phyloP scores from a whole-genome alignment of 2,329 filamentous ascomycete species.

The Monascus ruber region DNA sequence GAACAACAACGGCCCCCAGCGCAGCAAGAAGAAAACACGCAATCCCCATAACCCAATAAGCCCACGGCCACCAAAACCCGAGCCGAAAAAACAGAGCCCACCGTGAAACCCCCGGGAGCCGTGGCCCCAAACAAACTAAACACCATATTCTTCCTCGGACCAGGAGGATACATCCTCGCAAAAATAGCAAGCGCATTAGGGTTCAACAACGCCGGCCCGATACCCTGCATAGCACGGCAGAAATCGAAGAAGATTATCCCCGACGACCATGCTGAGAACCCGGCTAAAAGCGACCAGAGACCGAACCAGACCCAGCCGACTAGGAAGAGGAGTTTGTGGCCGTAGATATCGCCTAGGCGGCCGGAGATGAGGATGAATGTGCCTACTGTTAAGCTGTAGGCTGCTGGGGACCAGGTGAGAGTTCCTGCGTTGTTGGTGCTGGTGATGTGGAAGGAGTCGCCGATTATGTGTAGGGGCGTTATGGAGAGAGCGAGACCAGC shows the following conservation, averaged over 20 bases:
- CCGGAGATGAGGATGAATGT: conserved; percentile 30
- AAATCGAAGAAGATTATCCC: conserved; percentile 38
- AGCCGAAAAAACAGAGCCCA: conserved; percentile 31
- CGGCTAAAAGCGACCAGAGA: conserved; percentile 26
- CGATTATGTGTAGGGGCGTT: conserved; percentile 40
- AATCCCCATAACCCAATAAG: conserved; percentile 36
- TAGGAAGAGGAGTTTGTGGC: conserved; percentile 25
- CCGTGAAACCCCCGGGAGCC: conserved; percentile 35
- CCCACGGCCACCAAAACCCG: conserved; percentile 47
- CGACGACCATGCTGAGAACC: conserved; percentile 29
- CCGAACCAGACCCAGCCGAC: conserved; percentile 26
- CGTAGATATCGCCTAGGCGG: conserved; percentile 27
- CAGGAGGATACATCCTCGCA: conserved; percentile 46
- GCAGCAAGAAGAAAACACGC: conserved; percentile 26
- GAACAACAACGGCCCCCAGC: conserved; percentile 16
- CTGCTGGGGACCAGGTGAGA: conserved; percentile 48
- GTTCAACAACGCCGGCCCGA: conserved; percentile 50
- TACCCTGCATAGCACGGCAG: conserved; percentile 42
- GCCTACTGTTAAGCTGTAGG: conserved; percentile 40
- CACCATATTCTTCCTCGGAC: conserved; percentile 48
- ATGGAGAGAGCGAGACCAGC: conserved; percentile 39
- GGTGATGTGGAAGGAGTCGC: conserved; percentile 31
- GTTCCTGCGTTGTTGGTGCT: conserved; percentile 28
- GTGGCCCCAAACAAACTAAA: conserved; percentile 43
- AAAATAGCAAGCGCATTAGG: conserved; percentile 55